Evolutionary conservation across 2,329 filamentous ascomycete species (phyloP).

Genomic region (Aspergillus awamori): DNA sequence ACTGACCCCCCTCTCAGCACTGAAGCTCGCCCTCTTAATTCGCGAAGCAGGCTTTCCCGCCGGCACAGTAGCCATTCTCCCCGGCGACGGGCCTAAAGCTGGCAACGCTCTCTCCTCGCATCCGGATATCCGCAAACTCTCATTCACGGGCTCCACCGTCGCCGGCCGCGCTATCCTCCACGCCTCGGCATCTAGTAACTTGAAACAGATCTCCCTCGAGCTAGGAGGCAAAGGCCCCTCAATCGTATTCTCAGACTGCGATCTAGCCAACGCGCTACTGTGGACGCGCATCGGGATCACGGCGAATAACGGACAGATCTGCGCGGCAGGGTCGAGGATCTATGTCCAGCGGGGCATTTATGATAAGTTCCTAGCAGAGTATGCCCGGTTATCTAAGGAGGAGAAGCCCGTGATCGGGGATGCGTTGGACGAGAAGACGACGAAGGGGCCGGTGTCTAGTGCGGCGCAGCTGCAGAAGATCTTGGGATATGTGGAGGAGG

Average conservation of each 20-base stretch:
- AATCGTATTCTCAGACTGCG: constrained; percentile 40
- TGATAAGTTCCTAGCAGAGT: constrained; percentile 33
- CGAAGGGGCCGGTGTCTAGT: constrained; percentile 29
- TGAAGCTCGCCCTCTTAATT: constrained; percentile 52
- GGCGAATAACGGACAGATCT: constrained; percentile 38
- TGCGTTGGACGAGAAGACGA: constrained; percentile 25
- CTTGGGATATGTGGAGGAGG: constrained; percentile 28
- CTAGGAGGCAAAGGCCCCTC: constrained; percentile 39
- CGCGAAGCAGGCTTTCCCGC: constrained; percentile 57
- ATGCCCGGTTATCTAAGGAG: constrained; percentile 53
- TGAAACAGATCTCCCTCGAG: constrained; percentile 41
- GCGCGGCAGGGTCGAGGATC: constrained; percentile 35
- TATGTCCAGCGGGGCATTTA: constrained; percentile 39
- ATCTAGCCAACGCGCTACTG: constrained; percentile 35
- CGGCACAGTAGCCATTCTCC: constrained; percentile 60
- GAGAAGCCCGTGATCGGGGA: constrained; percentile 48
- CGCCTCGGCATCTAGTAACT: constrained; percentile 32
- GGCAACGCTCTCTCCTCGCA: constrained; percentile 35
- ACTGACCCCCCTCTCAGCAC: constrained; percentile 55
- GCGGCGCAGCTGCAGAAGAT: constrained; percentile 27
- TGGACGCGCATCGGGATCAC: constrained; percentile 35
- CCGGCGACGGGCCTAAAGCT: constrained; percentile 65
- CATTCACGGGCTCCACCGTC: constrained; percentile 38
- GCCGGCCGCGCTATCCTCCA: constrained; percentile 35
- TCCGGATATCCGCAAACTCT: constrained; percentile 35